Evolutionary conservation across 2,329 filamentous ascomycete genomes (phyloP).

Genomic region (Trematosphaeria pertusa): DNA sequence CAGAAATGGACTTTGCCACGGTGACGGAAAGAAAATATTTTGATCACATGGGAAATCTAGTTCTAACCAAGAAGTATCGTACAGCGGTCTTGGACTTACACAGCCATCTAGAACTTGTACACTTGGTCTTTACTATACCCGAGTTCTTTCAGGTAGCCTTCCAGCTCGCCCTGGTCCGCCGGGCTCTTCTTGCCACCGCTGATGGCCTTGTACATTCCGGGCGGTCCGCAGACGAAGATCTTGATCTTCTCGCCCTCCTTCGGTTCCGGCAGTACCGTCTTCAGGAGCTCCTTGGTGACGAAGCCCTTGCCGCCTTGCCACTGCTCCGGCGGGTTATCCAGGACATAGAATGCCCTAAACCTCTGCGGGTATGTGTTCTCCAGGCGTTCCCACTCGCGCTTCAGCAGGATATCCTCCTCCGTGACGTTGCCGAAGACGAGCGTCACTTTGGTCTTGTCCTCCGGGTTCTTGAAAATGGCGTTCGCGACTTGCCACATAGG

Average conservation of each 20-base stretch:
- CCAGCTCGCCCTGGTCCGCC: constrained; percentile 91
- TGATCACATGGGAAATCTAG: constrained; percentile 14
- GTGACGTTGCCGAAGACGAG: constrained; percentile 90
- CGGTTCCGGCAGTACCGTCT: constrained; percentile 92
- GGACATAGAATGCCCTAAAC: constrained; percentile 93
- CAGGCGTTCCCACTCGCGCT: constrained; percentile 81
- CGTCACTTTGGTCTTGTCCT: constrained; percentile 97
- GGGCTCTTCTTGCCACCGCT: constrained; percentile 90
- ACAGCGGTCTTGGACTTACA: constrained; percentile 16
- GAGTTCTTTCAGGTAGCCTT: constrained; percentile 80
- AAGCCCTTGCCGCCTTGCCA: constrained; percentile 81
- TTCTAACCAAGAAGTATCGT: constrained; percentile 28
- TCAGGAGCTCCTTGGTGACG: constrained; percentile 90
- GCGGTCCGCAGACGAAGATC: constrained; percentile 94
- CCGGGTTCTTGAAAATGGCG: constrained; percentile 92
- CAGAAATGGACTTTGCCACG: too few relatives aligned
- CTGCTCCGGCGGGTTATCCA: constrained; percentile 81
- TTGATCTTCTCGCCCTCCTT: constrained; percentile 87
- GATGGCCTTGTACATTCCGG: constrained; percentile 90
- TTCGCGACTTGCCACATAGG: constrained; percentile 96
- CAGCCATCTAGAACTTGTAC: constrained; percentile 68
- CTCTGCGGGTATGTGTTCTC: constrained; percentile 96
- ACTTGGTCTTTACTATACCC: constrained; percentile 89
- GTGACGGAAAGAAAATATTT: too few relatives aligned
- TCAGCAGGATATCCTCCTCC: constrained; percentile 91